These are phyloP conservation scores for Neltuma alba DNA, from an alignment of 306 rosid species.

Conservation along the genomic window DNA sequence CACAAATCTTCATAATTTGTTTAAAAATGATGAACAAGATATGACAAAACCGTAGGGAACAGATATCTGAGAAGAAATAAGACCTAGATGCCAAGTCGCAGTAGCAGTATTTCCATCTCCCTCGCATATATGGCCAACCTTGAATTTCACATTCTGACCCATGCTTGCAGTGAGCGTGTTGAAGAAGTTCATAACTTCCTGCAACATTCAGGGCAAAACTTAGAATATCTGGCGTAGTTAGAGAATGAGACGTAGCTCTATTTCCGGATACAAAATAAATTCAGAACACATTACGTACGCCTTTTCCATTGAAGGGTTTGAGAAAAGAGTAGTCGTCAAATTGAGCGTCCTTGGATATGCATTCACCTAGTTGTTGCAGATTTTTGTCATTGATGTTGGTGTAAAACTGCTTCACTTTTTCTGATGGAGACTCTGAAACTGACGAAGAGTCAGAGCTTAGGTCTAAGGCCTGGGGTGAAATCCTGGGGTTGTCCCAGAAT, in stretches of 20 bases:
- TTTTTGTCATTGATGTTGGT: conserved; percentile 65
- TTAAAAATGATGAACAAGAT: neutral
- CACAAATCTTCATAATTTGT: conserved; percentile 12
- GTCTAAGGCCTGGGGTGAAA: conserved; percentile 34
- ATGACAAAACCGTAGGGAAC: neutral
- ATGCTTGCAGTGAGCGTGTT: conserved; percentile 60
- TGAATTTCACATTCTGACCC: conserved; percentile 76
- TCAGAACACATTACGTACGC: conserved; percentile 39
- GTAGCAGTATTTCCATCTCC: conserved; percentile 59
- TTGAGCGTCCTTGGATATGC: conserved; percentile 56
- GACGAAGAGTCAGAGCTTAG: neutral
- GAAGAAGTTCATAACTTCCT: conserved; percentile 67
- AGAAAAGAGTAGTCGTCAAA: conserved; percentile 67
- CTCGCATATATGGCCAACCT: conserved; percentile 48
- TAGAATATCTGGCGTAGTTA: neutral
- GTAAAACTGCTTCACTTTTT: conserved; percentile 52
- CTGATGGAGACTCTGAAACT: conserved; percentile 47
- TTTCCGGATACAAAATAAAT: neutral
- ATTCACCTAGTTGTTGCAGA: conserved; percentile 43
- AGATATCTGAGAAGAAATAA: conserved; percentile 16
- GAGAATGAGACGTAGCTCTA: neutral
- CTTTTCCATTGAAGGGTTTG: conserved; percentile 64
- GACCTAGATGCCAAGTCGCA: conserved; percentile 82
- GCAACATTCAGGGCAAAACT: conserved; percentile 34
- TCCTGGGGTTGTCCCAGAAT: conserved; percentile 7